phyloP scores from a whole-genome alignment of 805 yeast species.

The Nakazawaea molendinolei region DNA sequence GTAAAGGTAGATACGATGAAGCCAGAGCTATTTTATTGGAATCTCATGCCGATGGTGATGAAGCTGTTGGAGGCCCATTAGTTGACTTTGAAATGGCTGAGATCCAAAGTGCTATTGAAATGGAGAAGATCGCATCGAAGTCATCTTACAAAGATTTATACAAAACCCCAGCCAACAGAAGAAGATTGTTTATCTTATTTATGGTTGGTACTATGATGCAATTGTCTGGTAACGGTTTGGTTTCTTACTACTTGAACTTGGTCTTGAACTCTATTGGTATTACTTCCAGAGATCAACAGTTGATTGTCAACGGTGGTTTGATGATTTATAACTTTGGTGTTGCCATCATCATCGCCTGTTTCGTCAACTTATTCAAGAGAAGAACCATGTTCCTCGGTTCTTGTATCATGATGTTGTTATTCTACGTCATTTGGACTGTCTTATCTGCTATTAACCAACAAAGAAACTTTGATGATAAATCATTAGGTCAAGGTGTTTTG shows the following conservation, averaged over 20 bases:
- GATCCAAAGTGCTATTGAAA: slow-evolving; percentile 29
- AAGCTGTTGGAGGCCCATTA: slow-evolving; percentile 20
- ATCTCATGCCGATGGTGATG: slow-evolving; percentile 31
- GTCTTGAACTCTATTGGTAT: slow-evolving; percentile 50
- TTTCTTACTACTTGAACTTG: slow-evolving; percentile 40
- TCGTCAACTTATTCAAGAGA: slow-evolving; percentile 26
- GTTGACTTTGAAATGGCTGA: slow-evolving; percentile 30
- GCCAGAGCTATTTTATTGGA: slow-evolving; percentile 29
- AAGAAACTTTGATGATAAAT: slow-evolving; percentile 31
- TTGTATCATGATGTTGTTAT: slow-evolving; percentile 28
- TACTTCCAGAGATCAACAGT: slow-evolving; percentile 35
- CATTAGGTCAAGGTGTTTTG: slow-evolving; percentile 37
- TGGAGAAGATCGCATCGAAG: slow-evolving; percentile 25
- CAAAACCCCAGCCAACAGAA: slow-evolving; percentile 28
- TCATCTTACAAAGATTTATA: slow-evolving; percentile 31
- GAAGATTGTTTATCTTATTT: slow-evolving; percentile 27
- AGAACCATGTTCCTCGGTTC: slow-evolving; percentile 31
- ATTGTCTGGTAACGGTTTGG: slow-evolving; percentile 40
- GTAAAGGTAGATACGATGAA: slow-evolving; percentile 28
- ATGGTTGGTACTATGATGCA: slow-evolving; percentile 29
- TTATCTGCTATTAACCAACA: slow-evolving; percentile 41
- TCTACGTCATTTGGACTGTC: slow-evolving; percentile 36
- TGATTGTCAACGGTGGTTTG: slow-evolving; percentile 44
- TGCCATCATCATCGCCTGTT: slow-evolving; percentile 24
- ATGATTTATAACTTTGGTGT: slow-evolving; percentile 38